Percentiles rank a stretch among this genome's conserved stretches.
These are phyloP conservation scores for Podaxis sp. DNA, from an alignment of 768 basidiomycete genomes.

Conservation along the genomic window DNA sequence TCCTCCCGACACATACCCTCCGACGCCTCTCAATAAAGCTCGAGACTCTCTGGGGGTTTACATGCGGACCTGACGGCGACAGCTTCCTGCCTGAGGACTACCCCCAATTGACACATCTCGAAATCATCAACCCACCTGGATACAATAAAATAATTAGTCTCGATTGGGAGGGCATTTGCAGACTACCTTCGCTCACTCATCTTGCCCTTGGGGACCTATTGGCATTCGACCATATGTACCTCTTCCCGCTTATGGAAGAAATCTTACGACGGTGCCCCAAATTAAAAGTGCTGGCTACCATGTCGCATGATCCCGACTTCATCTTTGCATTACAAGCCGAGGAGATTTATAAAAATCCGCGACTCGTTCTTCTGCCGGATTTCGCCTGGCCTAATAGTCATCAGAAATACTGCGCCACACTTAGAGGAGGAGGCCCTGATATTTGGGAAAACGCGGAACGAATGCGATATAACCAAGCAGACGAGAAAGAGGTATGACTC, in stretches of 20 bases:
- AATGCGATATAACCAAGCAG: neutral
- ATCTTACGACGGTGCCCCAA: slow-evolving; percentile 19
- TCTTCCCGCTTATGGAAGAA: slow-evolving; percentile 20
- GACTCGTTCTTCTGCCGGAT: slow-evolving; percentile 24
- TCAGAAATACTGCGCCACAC: slow-evolving; percentile 25
- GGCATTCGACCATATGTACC: slow-evolving; percentile 14
- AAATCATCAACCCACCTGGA: slow-evolving; percentile 26
- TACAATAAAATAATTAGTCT: slow-evolving; percentile 9
- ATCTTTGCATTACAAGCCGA: slow-evolving; percentile 16
- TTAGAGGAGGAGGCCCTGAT: slow-evolving; percentile 23
- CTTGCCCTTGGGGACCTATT: slow-evolving; percentile 28
- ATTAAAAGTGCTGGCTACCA: slow-evolving; percentile 24
- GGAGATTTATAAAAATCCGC: slow-evolving; percentile 20
- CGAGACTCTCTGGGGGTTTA: slow-evolving; percentile 18
- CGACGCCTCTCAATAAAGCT: slow-evolving; percentile 24
- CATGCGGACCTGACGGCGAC: neutral
- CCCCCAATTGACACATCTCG: slow-evolving; percentile 27
- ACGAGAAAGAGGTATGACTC: neutral
- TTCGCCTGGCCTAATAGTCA: slow-evolving; percentile 23
- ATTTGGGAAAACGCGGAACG: slow-evolving; percentile 28
- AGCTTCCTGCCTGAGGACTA: slow-evolving; percentile 12
- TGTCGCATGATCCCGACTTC: slow-evolving; percentile 23
- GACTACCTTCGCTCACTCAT: slow-evolving; percentile 30
- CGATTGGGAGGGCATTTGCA: slow-evolving; percentile 25
- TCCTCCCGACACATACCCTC: slow-evolving; percentile 13